Evolutionary conservation across 2,329 filamentous ascomycete genomes (phyloP), one percentile per base, ranked within the genome.

Genomic region (Diplodia corticola): DNA sequence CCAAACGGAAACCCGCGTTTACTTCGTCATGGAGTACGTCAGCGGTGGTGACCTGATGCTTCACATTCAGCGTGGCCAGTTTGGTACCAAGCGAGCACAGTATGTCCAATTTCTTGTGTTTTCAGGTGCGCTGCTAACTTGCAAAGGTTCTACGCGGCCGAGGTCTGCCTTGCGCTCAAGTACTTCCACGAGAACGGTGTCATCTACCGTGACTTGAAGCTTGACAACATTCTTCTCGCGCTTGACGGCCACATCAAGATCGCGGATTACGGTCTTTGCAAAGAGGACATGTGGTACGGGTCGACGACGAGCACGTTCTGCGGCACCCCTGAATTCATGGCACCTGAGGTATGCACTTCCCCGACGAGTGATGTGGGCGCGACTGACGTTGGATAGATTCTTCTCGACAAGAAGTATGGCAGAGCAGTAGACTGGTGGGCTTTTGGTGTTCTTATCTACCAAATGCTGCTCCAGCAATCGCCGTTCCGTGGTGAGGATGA

Each of bases 181-280:
- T 99, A 99, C 79, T 98, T 99, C 85, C 95, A 99, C 75, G 95
- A 99, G 79, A 98, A 99, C 77, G 95, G 95, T 65, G 95, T 99
- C 75, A 97, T 99, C 72, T 99, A 99, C 80, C 88, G 89, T 78
- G 89, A 92, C 80, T 78, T 92, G 77, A 92, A 92, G 77, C 83
- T 91, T 67, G 89, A 92, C 78, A 92, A 99, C 78, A 99, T 99
- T 75, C 85, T 99, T 54, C 83, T 99, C 74, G 96, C 93, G 1
- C 84, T 97, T 53, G 95, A 99, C 75, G 95, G 95, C 28, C 95
- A 99, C 78, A 96, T 99, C 83, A 98, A 98, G 85, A 93, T 99
- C 83, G 95, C 87, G 63, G 95, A 99, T 85, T 99, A 97, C 77
- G 95, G 95, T 87, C 87, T 99, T 57, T 99, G 96, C 83, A 99